Evolutionary conservation across 805 yeast species (phyloP), one percentile per base, ranked within the genome.

Genomic region (Yarrowia sp.): DNA sequence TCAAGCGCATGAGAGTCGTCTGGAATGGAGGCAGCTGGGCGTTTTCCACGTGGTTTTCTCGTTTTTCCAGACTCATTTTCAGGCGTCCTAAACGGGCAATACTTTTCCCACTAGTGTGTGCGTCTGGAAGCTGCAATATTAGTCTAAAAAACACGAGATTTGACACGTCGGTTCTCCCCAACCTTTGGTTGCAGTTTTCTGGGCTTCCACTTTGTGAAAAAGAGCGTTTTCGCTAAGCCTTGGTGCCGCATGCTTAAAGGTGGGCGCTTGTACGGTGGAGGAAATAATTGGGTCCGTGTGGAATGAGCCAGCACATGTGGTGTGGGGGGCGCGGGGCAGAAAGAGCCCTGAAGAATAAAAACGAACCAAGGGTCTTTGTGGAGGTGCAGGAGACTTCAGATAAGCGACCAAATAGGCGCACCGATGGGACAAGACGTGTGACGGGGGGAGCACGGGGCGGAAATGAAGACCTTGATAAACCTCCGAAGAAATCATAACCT

Each of bases 401-500:
- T 21, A 41, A 36, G 41, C 41, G 41, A 36, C 11, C 3, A 10
- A 6, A 30, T n/a, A n/a, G n/a, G 14, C 33, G 14, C 33, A 30
- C 33, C 7, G 33, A 6, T 10, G 9, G 33, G 11, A 4, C 33
- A 7, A 10, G n/a, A n/a, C n/a, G n/a, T n/a, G n/a, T n/a, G n/a
- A n/a, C n/a, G n/a, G n/a, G n/a, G n/a, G n/a, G n/a, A n/a, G n/a
- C 33, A 10, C 7, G 3, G 14, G 33, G 33, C 4, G 16, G 14
- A 2, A 14, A 1, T 17, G 41, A 40, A 21, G 10, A 11, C 48
- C 30, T 12, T 21, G 12, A 24, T 22, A 48, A 48, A 30, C 52
- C 52, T 48, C 52, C 51, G 51, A 28, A 44, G 19, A 48, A 48
- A 48, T 48, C 54, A 48, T 48, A 48, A 48, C 54, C 54, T 48